Evolutionary conservation across 495 filamentous ascomycete species (phyloP).

Genomic region (Neurospora sublineolata): DNA sequence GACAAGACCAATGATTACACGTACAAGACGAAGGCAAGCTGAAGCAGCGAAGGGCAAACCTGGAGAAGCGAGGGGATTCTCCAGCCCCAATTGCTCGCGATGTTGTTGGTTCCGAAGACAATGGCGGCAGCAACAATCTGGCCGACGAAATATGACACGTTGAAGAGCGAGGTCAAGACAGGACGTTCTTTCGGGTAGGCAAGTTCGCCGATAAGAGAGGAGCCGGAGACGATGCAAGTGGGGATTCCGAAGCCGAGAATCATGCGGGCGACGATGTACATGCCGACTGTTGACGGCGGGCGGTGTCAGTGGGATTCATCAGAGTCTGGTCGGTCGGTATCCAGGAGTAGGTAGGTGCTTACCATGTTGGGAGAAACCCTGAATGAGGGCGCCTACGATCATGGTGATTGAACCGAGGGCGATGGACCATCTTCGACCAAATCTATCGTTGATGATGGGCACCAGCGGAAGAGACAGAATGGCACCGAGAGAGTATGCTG

Average conservation of each 20-base stretch:
- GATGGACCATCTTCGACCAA: conserved; percentile 49
- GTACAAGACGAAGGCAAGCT: conserved; percentile 40
- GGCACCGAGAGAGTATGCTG: conserved; percentile 44
- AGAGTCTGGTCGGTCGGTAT: not conserved
- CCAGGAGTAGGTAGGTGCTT: not conserved
- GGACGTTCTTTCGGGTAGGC: conserved; percentile 55
- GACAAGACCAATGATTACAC: not conserved
- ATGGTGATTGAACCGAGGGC: conserved; percentile 47
- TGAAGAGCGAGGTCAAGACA: conserved; percentile 57
- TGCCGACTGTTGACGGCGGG: conserved; percentile 24
- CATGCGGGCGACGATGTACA: conserved; percentile 56
- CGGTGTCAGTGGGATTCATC: not conserved
- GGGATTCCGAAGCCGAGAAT: conserved; percentile 55
- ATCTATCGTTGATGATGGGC: conserved; percentile 44
- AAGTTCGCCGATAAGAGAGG: conserved; percentile 54
- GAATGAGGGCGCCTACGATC: conserved; percentile 44
- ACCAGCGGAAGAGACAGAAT: conserved; percentile 47
- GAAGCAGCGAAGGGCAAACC: conserved; percentile 43
- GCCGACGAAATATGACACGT: conserved; percentile 53
- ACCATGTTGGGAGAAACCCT: conserved; percentile 33
- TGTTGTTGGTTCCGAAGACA: conserved; percentile 46
- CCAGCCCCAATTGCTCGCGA: conserved; percentile 50
- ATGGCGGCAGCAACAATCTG: conserved; percentile 51
- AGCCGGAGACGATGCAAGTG: conserved; percentile 53
- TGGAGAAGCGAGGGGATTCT: conserved; percentile 52